Percentiles rank a stretch among this genome's conserved stretches.
These are phyloP conservation scores for Pelargonium nanum DNA, from an alignment of 345 rosid genomes.

Conservation along the genomic window DNA sequence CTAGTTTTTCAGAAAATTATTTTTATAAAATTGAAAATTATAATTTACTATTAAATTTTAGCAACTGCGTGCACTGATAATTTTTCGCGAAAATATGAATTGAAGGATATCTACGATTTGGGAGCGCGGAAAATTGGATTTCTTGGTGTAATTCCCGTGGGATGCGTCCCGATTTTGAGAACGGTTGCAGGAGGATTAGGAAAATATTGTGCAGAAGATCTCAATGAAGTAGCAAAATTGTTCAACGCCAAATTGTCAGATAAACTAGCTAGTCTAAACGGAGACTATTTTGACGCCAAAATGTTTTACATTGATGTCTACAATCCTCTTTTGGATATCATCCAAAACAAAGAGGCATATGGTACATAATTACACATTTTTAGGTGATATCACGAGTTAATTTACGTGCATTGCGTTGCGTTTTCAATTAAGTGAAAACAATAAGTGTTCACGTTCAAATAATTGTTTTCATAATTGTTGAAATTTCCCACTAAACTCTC, in stretches of 20 bases:
- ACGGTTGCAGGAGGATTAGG: conserved; percentile 22
- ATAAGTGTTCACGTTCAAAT: too few relatives aligned
- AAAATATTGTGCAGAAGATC: conserved; percentile 20
- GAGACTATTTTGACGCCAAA: conserved; percentile 12
- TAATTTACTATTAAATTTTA: too few relatives aligned
- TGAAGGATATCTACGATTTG: conserved; percentile 26
- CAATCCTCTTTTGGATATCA: conserved; percentile 30
- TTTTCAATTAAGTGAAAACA: too few relatives aligned
- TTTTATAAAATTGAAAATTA: too few relatives aligned
- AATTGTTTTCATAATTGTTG: too few relatives aligned
- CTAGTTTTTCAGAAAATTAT: too few relatives aligned
- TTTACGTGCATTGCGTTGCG: too few relatives aligned
- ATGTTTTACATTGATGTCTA: conserved; percentile 38
- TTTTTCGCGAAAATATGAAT: too few relatives aligned
- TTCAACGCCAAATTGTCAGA: conserved; percentile 24
- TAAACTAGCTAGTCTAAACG: conserved; percentile 14
- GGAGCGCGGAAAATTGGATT: conserved; percentile 33
- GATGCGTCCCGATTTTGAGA: conserved; percentile 34
- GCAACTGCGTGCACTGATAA: not conserved
- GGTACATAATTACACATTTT: too few relatives aligned
- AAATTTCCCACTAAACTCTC: too few relatives aligned
- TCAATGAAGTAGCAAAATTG: conserved; percentile 18
- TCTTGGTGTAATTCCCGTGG: conserved; percentile 29
- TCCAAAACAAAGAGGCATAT: conserved; percentile 22
- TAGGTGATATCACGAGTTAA: too few relatives aligned